Evolutionary conservation across 108 stramenopile genomes (phyloP), one percentile per base, ranked within the genome.

Genomic region (Stephanodiscus minutulus): DNA sequence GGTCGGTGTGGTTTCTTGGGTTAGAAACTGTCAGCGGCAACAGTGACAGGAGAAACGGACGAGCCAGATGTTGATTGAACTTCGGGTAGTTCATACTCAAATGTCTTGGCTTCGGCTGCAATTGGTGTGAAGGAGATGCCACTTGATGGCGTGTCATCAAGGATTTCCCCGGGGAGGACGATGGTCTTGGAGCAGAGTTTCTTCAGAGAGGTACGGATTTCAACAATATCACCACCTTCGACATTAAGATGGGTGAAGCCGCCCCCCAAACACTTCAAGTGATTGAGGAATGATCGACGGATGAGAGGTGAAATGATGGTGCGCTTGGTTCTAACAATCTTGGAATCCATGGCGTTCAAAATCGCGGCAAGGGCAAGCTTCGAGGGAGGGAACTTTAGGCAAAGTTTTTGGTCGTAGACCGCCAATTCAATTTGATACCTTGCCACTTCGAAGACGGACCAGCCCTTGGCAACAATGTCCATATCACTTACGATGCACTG

Each of bases 401-500:
- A 58, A 21, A 70, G 68, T 1, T 59, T 43, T 2, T 9, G 37
- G 36, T 31, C 49, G 46, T 88, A 91, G 13, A 87, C 83, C 6
- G 85, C 79, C 36, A 91, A 72, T 61, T 91, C 91, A 10, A 82
- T 75, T 24, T 88, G 68, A 62, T 91, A 91, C 12, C 70, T 50
- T 9, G 70, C 59, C 27, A 72, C 70, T 53, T 72, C 70, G 41
- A 72, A 72, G 10, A 72, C 61, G 48, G 70, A 72, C 70, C 70
- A 72, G 2, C 25, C 59, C 35, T 61, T 72, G 12, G 39, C 43
- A 25, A 70, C 31, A 18, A 35, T 8, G 29, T 57, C 57, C 17
- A 29, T 43, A 25, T 60, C 41, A 3, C 22, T 39, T 7, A 22
- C 35, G 29, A 27, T 21, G 37, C 28, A 12, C n/a, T 60, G 25